phyloP scores from a whole-genome alignment of 2,329 filamentous ascomycete genomes.

The Pyrenophora graminea region DNA sequence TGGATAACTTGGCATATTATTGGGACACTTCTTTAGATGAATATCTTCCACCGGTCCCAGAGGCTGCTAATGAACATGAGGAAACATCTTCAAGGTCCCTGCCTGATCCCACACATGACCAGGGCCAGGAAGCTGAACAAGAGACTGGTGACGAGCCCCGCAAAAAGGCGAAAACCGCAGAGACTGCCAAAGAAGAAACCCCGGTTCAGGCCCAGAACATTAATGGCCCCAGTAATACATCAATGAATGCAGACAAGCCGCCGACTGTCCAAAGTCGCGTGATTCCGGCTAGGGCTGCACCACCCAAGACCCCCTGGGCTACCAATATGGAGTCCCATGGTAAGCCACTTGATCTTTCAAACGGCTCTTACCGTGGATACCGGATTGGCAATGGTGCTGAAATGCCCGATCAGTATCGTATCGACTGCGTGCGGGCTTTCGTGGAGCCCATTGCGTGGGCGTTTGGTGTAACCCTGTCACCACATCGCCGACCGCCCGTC shows the following conservation, averaged over 20 bases:
- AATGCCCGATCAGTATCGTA: constrained; percentile 63
- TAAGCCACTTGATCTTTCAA: constrained; percentile 32
- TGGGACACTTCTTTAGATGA: constrained; percentile 65
- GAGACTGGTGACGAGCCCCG: constrained; percentile 35
- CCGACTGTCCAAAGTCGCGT: constrained; percentile 28
- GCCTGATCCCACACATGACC: constrained; percentile 1
- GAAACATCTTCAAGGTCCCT: constrained; percentile 6
- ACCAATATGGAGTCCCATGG: constrained; percentile 24
- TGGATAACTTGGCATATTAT: constrained; percentile 64
- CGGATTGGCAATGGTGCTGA: constrained; percentile 61
- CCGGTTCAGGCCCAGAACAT: constrained; percentile 11
- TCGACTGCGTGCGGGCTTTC: constrained; percentile 60
- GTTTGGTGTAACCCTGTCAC: constrained; percentile 59
- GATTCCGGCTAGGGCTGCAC: constrained; percentile 33
- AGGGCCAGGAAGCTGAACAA: constrained; percentile 9
- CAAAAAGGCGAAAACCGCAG: constrained; percentile 48
- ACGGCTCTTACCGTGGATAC: constrained; percentile 59
- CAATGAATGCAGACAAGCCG: constrained; percentile 10
- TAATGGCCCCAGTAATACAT: constrained; percentile 13
- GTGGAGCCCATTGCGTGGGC: constrained; percentile 63
- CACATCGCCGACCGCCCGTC: constrained; percentile 52
- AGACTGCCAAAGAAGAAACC: constrained; percentile 22
- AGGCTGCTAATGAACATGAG: constrained; percentile 9
- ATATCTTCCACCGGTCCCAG: constrained; percentile 49
- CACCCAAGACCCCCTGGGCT: constrained; percentile 35